These are phyloP conservation scores for Bidens hawaiensis DNA, from an alignment of 140 eudicot species.

Conservation along the genomic window DNA sequence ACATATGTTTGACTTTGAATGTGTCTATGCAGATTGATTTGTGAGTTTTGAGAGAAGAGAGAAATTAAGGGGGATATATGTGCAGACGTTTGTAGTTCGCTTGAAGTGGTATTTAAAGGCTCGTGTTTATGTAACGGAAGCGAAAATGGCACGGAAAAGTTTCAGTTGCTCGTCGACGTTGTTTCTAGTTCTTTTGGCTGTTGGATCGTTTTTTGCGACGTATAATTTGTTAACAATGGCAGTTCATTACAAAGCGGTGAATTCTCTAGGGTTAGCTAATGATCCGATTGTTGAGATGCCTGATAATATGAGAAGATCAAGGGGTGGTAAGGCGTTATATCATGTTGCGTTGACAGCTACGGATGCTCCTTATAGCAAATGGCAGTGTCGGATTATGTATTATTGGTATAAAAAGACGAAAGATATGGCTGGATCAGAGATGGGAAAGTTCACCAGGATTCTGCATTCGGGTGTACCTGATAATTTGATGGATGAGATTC, in stretches of 20 bases:
- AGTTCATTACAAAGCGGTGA: conserved; percentile 27
- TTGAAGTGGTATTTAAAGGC: conserved; percentile 9
- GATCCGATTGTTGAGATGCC: conserved; percentile 77
- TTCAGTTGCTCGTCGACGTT: conserved; percentile 34
- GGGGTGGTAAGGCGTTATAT: conserved; percentile 35
- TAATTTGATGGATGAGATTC: conserved; percentile 79
- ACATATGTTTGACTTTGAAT: conserved; percentile 20
- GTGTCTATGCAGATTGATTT: conserved; percentile 33
- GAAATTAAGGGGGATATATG: conserved; percentile 5
- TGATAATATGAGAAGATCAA: conserved; percentile 30
- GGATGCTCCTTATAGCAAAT: conserved; percentile 79
- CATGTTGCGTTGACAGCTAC: conserved; percentile 86
- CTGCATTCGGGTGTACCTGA: conserved; percentile 77
- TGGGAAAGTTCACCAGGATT: conserved; percentile 81
- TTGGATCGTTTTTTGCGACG: conserved; percentile 61
- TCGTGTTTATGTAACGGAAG: conserved; percentile 17
- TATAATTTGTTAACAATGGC: conserved; percentile 51
- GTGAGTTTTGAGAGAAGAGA: neutral
- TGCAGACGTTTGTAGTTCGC: conserved; percentile 3
- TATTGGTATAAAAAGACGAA: conserved; percentile 76
- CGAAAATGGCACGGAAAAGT: conserved; percentile 38
- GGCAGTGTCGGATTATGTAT: conserved; percentile 92
- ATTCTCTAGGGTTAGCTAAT: conserved; percentile 16
- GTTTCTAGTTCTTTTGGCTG: conserved; percentile 48
- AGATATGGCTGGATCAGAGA: conserved; percentile 64